phyloP scores from a whole-genome alignment of 495 filamentous ascomycete species.

The Penicillium canescens region DNA sequence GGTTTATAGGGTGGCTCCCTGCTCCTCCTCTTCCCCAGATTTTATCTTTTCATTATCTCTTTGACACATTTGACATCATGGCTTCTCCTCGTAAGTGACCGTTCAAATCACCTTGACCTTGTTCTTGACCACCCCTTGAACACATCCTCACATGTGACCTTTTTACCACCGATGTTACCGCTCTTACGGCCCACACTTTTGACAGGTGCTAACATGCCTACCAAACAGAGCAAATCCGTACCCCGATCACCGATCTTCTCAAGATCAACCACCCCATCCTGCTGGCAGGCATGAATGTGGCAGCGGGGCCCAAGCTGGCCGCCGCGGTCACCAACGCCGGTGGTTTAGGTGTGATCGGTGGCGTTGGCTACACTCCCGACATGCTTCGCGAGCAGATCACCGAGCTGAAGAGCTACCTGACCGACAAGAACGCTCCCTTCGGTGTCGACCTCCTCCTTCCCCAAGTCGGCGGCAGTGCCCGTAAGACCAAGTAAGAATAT shows the following conservation, averaged over 20 bases:
- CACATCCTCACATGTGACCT: slow-evolving; percentile 17
- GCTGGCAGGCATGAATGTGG: slow-evolving; percentile 98
- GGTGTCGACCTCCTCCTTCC: slow-evolving; percentile 94
- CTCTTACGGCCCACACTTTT: not conserved
- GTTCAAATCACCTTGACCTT: not conserved
- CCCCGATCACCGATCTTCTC: slow-evolving; percentile 88
- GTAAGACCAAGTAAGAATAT: slow-evolving; percentile 83
- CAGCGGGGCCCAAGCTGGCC: slow-evolving; percentile 93
- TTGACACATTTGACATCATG: slow-evolving; percentile 52
- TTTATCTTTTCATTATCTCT: slow-evolving; percentile 14
- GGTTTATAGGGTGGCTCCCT: slow-evolving; percentile 15
- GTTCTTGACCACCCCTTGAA: not conserved
- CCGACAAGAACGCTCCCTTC: slow-evolving; percentile 97
- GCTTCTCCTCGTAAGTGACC: slow-evolving; percentile 74
- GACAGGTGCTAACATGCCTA: not conserved
- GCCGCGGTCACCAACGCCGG: slow-evolving; percentile 97
- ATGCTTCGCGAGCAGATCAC: slow-evolving; percentile 95
- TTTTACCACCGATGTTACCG: not conserved
- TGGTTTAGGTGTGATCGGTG: slow-evolving; percentile 93
- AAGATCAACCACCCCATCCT: slow-evolving; percentile 96
- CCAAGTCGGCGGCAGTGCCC: slow-evolving; percentile 88
- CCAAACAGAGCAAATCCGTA: slow-evolving; percentile 75
- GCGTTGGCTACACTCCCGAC: slow-evolving; percentile 93
- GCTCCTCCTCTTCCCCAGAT: slow-evolving; percentile 20
- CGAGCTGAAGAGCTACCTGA: slow-evolving; percentile 86